Evolutionary conservation across 331 rosid genomes (phyloP).

Genomic region (Malus hybrid): DNA sequence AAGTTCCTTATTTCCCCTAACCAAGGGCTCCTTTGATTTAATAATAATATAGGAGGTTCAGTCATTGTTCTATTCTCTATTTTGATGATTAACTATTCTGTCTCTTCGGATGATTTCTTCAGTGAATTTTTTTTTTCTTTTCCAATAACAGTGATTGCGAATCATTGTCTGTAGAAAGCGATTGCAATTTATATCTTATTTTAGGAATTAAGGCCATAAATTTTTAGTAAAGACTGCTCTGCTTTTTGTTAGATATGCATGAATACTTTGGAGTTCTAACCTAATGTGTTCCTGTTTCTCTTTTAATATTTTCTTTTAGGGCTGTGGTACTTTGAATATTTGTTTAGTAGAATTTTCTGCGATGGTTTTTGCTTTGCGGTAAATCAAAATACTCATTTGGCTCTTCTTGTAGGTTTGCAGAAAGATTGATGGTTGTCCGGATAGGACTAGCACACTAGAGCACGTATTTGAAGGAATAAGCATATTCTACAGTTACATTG

Average conservation of each 20-base stretch:
- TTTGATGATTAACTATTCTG: background rate
- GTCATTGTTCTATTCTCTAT: background rate
- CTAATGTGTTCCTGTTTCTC: too few species aligned
- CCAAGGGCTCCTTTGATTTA: background rate
- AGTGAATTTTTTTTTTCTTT: background rate
- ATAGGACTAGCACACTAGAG: conserved; percentile 45
- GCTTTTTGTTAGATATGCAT: too few species aligned
- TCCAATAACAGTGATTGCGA: background rate
- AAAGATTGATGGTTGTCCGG: conserved; percentile 44
- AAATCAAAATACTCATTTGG: conserved; percentile 2
- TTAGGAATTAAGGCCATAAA: background rate
- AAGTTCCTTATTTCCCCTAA: background rate
- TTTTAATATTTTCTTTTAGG: too few species aligned
- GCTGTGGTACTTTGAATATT: background rate
- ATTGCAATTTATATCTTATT: background rate
- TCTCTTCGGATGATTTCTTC: background rate
- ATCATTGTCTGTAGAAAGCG: background rate
- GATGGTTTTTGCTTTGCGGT: background rate
- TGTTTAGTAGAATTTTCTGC: background rate
- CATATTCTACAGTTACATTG: conserved; percentile 67
- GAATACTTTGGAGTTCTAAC: too few species aligned
- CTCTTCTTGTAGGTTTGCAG: conserved; percentile 52
- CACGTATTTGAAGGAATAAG: conserved; percentile 65
- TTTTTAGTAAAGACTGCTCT: background rate
- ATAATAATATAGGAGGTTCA: background rate